phyloP scores from a whole-genome alignment of 495 filamentous ascomycete species.

The Stereocaulon alpinum region DNA sequence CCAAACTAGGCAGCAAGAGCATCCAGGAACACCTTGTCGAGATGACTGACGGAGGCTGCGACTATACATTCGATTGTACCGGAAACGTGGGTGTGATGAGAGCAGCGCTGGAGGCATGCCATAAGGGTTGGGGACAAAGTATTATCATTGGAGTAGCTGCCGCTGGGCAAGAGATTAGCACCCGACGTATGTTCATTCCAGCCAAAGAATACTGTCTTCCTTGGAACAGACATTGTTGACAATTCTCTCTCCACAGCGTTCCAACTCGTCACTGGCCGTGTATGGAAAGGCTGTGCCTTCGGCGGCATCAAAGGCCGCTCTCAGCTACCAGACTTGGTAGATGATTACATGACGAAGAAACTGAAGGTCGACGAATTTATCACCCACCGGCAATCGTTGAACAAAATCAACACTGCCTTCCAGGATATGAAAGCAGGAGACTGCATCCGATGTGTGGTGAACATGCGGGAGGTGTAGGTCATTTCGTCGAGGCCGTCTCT shows the following conservation, averaged over 20 bases:
- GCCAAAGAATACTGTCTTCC: not conserved
- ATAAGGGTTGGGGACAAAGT: slow-evolving; percentile 98
- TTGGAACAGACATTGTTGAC: no score
- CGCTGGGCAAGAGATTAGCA: slow-evolving; percentile 93
- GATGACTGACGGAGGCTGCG: slow-evolving; percentile 97
- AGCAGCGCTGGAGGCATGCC: slow-evolving; percentile 90
- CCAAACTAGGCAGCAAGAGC: slow-evolving; percentile 60
- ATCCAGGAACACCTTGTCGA: slow-evolving; percentile 88
- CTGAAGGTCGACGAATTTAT: slow-evolving; percentile 99
- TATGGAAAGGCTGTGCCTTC: slow-evolving; percentile 97
- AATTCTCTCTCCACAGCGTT: slow-evolving; percentile 52
- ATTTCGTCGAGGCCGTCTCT: not conserved
- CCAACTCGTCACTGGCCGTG: slow-evolving; percentile 93
- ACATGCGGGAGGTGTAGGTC: slow-evolving; percentile 28
- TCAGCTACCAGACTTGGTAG: slow-evolving; percentile 79
- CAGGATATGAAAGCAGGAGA: slow-evolving; percentile 90
- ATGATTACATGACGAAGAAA: slow-evolving; percentile 78
- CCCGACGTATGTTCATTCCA: slow-evolving; percentile 59
- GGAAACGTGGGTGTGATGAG: slow-evolving; percentile 96
- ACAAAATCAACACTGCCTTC: slow-evolving; percentile 80
- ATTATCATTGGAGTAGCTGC: slow-evolving; percentile 97
- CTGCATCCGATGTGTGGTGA: slow-evolving; percentile 78
- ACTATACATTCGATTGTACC: slow-evolving; percentile 99
- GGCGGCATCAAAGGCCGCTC: slow-evolving; percentile 95
- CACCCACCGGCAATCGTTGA: slow-evolving; percentile 78